Percentiles rank a stretch among this genome's conserved stretches.
Conservation (phyloP, 805 yeast species). For the Schizosaccharomyces osmophilus region DNA sequence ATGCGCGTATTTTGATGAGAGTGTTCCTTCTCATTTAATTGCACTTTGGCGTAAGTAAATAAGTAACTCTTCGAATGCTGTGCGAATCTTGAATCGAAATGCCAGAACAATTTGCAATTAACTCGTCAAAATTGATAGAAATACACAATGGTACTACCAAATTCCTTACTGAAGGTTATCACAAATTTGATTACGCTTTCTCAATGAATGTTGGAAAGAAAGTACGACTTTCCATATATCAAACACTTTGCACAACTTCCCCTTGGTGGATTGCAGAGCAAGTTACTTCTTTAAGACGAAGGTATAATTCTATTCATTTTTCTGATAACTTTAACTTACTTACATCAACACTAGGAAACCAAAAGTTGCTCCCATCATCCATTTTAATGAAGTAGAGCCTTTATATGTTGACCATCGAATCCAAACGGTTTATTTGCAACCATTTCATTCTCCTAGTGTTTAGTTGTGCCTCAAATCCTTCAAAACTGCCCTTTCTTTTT, state of each 20-base stretch:
- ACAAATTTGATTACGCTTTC: not conserved
- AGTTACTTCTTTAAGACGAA: not conserved
- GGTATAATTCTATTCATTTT: not conserved
- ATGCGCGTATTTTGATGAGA: not conserved
- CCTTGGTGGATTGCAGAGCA: conserved; percentile 1
- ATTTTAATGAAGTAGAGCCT: not conserved
- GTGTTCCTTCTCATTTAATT: not conserved
- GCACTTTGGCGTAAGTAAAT: not conserved
- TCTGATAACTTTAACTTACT: too few species aligned
- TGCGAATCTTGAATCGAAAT: too few species aligned
- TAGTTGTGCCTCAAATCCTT: not conserved
- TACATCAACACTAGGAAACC: not conserved
- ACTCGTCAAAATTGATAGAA: not conserved
- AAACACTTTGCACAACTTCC: not conserved
- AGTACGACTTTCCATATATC: not conserved
- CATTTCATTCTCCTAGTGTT: not conserved
- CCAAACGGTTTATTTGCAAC: not conserved
- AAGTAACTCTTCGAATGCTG: not conserved
- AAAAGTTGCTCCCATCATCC: not conserved
- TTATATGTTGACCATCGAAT: not conserved
- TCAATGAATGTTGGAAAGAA: not conserved
- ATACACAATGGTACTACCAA: not conserved
- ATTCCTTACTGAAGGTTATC: not conserved
- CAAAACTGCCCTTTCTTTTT: not conserved
- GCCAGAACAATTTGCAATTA: too few species aligned